Percentiles rank a stretch among this genome's conserved stretches.
Conservation (phyloP, 495 filamentous ascomycete genomes). For the Glonium stellatum region DNA sequence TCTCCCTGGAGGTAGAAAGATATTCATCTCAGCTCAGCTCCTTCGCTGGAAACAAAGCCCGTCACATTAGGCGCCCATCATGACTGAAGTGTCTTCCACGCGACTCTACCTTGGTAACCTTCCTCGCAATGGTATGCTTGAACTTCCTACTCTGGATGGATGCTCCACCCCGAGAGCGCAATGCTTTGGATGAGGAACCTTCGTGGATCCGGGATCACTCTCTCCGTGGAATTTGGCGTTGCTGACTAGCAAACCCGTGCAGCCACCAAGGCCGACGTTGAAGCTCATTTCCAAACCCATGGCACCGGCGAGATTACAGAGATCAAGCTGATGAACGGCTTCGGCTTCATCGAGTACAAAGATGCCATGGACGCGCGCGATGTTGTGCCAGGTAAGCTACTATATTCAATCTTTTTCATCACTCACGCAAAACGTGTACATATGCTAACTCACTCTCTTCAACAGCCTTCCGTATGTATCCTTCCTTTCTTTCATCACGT, state of each 20-base stretch:
- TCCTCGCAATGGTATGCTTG: conserved; percentile 83
- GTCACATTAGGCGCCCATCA: conserved; percentile 25
- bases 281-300: conserved; percentile 90
- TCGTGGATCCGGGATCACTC: conserved; percentile 12
- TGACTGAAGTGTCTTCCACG: conserved; percentile 81
- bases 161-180: neutral
- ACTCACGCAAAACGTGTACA: neutral
- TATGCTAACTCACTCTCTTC: conserved; percentile 14
- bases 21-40: neutral
- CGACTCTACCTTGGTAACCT: conserved; percentile 96
- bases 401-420: conserved; percentile 8
- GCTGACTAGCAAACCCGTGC: conserved; percentile 37
- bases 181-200: conserved; percentile 14
- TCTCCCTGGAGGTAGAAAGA: neutral
- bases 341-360: conserved; percentile 99
- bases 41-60: neutral
- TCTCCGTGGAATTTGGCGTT: conserved; percentile 12
- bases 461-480: conserved; percentile 50
- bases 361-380: conserved; percentile 95
- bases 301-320: conserved; percentile 95
- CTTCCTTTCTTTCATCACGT: neutral
- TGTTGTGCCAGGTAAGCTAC: conserved; percentile 93
- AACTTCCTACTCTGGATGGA: conserved; percentile 26
- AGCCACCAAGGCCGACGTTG: conserved; percentile 96
- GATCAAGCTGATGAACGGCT: conserved; percentile 99